phyloP scores from a whole-genome alignment of 2,329 filamentous ascomycete species.

The Talaromyces sp. region DNA sequence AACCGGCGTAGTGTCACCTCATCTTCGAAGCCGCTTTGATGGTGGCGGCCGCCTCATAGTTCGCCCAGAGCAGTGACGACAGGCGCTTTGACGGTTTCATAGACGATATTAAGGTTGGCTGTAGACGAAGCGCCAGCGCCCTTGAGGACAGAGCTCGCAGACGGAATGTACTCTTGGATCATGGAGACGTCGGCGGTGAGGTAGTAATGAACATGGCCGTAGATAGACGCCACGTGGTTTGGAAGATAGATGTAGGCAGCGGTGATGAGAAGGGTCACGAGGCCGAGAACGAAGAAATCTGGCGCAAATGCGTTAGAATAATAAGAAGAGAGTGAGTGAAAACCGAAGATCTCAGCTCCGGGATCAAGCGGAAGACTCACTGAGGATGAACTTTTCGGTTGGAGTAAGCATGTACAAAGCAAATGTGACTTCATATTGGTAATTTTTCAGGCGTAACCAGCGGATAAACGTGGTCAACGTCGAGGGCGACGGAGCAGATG shows the following conservation, averaged over 20 bases:
- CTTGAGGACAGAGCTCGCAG: slow-evolving; percentile 29
- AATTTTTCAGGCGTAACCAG: slow-evolving; percentile 92
- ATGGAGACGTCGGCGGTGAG: slow-evolving; percentile 67
- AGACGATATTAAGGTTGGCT: slow-evolving; percentile 41
- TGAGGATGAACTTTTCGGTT: slow-evolving; percentile 95
- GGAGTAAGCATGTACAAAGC: slow-evolving; percentile 96
- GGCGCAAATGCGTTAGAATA: slow-evolving; percentile 8
- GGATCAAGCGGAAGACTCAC: slow-evolving; percentile 51
- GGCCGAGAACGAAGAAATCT: slow-evolving; percentile 91
- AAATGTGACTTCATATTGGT: slow-evolving; percentile 97
- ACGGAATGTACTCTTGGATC: slow-evolving; percentile 27
- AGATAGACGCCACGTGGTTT: slow-evolving; percentile 78
- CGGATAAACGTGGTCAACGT: slow-evolving; percentile 57
- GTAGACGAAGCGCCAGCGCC: slow-evolving; percentile 22
- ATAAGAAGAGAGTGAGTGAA: background rate
- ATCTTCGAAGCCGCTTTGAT: background rate
- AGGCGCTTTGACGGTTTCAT: slow-evolving; percentile 44
- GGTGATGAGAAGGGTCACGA: slow-evolving; percentile 79
- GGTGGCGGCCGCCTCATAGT: slow-evolving; percentile 16
- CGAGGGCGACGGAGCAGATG: slow-evolving; percentile 19
- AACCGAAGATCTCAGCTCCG: background rate
- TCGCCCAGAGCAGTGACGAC: slow-evolving; percentile 34
- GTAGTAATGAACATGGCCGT: slow-evolving; percentile 89
- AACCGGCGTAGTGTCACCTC: background rate
- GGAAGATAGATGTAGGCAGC: slow-evolving; percentile 90